Base-by-base conservation (phyloP, 2,329 filamentous ascomycete genomes). In the Dactylonectria estremocensis region DNA sequence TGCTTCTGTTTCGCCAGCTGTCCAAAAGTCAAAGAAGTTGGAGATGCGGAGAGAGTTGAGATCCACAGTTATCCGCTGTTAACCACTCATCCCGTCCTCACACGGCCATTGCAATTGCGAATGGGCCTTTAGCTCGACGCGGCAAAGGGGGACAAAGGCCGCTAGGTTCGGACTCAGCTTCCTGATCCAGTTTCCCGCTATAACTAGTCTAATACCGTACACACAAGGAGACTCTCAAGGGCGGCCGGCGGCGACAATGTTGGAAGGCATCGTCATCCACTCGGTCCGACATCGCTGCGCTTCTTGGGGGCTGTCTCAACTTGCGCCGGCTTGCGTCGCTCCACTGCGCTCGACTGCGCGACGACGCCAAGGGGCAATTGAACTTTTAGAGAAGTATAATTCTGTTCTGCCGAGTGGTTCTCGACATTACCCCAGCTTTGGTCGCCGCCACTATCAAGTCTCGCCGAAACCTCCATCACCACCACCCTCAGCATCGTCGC, bases 61-160 rank as follows among this genome's bases (percentile, higher is more conserved):
- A 43, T 71, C 73, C 73, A 72, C 73, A 73, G 68, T 72, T 75
- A 71, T 71, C 71, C 64, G 71, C 33, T 31, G 22, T 60, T 69
- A 66, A 31, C 66, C 64, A 58, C 28, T 13, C 13, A 33, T 43
- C 45, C 35, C 35, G 50, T 37, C 46, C n/a, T 43, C 46, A 37
- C 46, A 22, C n/a, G 33, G 28, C 31, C 18, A 22, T n/a, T 22
- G 18, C 31, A 22, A 52, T 22, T 14, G 28, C 16, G 14, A 60
- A n/a, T 8, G 22, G 33, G 16, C 31, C 16, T 16, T 48, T 54
- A 22, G 16, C 40, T 55, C 49, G 10, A 55, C 18, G 48, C 13
- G n/a, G 46, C 10, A 53, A 40, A 18, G 20, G 18, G 40, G 14
- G n/a, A 40, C 13, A 14, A 14, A 40, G 14, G 40, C 40, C 40